These are phyloP conservation scores for Phytopythium litorale DNA, from an alignment of 352 stramenopile genomes.

Conservation along the genomic window DNA sequence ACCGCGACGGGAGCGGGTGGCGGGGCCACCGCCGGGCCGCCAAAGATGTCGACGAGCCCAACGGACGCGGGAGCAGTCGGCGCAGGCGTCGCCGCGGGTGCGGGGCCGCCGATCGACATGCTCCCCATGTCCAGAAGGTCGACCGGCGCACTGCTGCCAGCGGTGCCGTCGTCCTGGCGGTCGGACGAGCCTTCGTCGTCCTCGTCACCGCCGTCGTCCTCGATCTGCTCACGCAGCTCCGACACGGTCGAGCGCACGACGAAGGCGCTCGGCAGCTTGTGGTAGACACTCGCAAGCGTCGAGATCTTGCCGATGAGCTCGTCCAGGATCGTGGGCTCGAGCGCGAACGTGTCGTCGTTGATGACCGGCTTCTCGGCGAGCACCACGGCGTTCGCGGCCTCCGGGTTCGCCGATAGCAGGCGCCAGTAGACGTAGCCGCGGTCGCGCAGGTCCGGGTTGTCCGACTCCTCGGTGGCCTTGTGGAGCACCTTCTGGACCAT, in stretches of 20 bases:
- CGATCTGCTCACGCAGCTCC: constrained; percentile 63
- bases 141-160: constrained; percentile 30
- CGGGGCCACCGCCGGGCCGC: constrained; percentile 31
- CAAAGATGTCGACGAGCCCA: constrained; percentile 85
- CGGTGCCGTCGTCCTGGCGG: constrained; percentile 39
- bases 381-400: constrained; percentile 97
- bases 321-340: constrained; percentile 95
- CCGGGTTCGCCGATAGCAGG: constrained; percentile 96
- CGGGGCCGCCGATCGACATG: constrained; percentile 68
- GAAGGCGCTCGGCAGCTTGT: constrained; percentile 91
- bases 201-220: constrained; percentile 56
- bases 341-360: constrained; percentile 96
- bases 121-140: constrained; percentile 84
- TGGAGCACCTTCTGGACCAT: constrained; percentile 98
- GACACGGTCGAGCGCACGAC: constrained; percentile 81
- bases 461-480: constrained; percentile 96
- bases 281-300: constrained; percentile 97
- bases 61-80: constrained; percentile 24
- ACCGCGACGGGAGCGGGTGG: constrained; percentile 12
- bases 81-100: constrained; percentile 26
- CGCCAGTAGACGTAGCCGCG: constrained; percentile 99
- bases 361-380: constrained; percentile 99
- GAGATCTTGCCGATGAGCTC: constrained; percentile 97
- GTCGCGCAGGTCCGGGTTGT: constrained; percentile 99
- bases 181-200: constrained; percentile 60